Evolutionary conservation across 176 grass and related monocot species (phyloP).

Genomic region (Dendrocalamus sinicus): DNA sequence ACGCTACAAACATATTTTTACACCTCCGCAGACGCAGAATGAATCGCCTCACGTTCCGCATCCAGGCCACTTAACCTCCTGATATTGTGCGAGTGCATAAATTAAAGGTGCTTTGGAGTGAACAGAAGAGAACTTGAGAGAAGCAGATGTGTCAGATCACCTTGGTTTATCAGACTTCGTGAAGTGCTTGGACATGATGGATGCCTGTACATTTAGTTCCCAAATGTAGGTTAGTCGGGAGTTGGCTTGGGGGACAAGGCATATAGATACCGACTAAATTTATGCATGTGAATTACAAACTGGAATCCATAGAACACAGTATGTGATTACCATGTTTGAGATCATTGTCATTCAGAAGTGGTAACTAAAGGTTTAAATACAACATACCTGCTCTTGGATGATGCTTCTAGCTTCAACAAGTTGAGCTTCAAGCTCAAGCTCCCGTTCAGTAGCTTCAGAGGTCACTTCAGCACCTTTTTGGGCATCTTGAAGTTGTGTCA

Average conservation of each 20-base stretch:
- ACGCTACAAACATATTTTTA: conserved; percentile 9
- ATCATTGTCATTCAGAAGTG: conserved; percentile 12
- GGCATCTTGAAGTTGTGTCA: conserved; percentile 97
- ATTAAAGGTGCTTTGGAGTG: not conserved
- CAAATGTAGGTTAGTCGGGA: conserved; percentile 35
- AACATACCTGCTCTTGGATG: conserved; percentile 90
- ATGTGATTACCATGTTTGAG: conserved; percentile 3
- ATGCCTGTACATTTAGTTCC: conserved; percentile 73
- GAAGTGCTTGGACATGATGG: conserved; percentile 97
- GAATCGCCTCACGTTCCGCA: conserved; percentile 39
- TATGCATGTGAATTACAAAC: conserved; percentile 12
- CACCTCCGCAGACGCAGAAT: conserved; percentile 23
- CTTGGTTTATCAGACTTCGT: conserved; percentile 87
- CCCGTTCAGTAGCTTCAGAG: conserved; percentile 90
- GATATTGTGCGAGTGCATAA: not conserved
- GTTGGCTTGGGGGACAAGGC: not conserved
- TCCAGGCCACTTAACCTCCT: conserved; percentile 61
- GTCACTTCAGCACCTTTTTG: conserved; percentile 98
- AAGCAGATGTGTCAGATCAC: conserved; percentile 52
- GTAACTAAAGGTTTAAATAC: conserved; percentile 10
- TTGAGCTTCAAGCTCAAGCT: conserved; percentile 99
- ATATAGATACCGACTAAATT: not conserved
- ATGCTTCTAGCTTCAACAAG: conserved; percentile 99
- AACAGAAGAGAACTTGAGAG: not conserved
- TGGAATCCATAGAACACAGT: conserved; percentile 11